phyloP scores from a whole-genome alignment of 106 monocot genomes.

The Platanthera zijinensis region DNA sequence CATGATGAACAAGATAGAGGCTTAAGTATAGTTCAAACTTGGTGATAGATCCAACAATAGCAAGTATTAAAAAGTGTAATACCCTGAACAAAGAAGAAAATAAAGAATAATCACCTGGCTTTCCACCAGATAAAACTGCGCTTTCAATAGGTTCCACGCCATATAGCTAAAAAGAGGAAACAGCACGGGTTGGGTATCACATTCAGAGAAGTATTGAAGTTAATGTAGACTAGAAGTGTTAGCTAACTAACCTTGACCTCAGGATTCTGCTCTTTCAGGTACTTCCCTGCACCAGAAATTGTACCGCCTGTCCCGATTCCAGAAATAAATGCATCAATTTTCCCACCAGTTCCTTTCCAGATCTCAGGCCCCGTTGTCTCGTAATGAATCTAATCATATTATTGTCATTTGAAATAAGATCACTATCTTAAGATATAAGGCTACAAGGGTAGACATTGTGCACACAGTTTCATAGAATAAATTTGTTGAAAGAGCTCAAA shows the following conservation, averaged over 20 bases:
- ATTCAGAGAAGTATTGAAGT: not conserved
- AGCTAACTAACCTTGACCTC: constrained; percentile 32
- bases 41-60: not conserved
- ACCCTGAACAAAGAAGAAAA: not conserved
- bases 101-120: constrained; percentile 15
- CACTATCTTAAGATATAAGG: not conserved
- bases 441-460: not conserved
- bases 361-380: constrained; percentile 69
- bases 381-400: constrained; percentile 38
- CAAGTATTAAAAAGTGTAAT: not conserved
- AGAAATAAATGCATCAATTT: constrained; percentile 42
- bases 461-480: not conserved
- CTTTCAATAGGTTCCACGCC: constrained; percentile 66
- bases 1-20: no score
- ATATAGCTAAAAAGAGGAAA: constrained; percentile 29
- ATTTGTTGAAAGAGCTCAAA: no score
- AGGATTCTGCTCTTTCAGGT: constrained; percentile 64
- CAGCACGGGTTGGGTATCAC: not conserved
- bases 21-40: no score
- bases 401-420: not conserved
- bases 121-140: constrained; percentile 47
- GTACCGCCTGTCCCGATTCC: constrained; percentile 46
- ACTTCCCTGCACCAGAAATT: constrained; percentile 54
- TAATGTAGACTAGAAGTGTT: not conserved
- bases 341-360: constrained; percentile 49